Percentiles rank a stretch among this genome's conserved stretches.
These are phyloP conservation scores for Hevea brasiliensis DNA, from an alignment of 345 rosid species.

Conservation along the genomic window DNA sequence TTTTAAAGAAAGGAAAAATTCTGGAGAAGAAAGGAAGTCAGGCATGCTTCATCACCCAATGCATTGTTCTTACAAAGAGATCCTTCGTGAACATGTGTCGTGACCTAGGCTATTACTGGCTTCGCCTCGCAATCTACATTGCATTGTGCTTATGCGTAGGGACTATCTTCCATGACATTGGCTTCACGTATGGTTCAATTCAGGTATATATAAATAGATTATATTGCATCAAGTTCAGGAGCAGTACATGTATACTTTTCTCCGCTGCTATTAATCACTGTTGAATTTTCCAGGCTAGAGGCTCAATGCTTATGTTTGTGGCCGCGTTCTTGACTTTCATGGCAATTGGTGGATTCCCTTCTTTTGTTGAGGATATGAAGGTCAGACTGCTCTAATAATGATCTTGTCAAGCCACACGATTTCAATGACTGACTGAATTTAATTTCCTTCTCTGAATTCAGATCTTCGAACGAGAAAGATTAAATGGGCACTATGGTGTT, in stretches of 20 bases:
- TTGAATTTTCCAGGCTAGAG: slow-evolving; percentile 39
- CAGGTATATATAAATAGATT: slow-evolving; percentile 36
- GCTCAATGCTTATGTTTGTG: slow-evolving; percentile 47
- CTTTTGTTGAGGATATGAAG: slow-evolving; percentile 54
- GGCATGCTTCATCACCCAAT: slow-evolving; percentile 41
- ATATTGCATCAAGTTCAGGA: too few relatives aligned
- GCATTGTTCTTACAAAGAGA: slow-evolving; percentile 39
- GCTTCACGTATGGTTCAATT: slow-evolving; percentile 47
- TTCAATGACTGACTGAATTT: neutral
- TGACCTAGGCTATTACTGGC: slow-evolving; percentile 65
- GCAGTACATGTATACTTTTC: neutral
- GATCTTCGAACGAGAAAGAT: slow-evolving; percentile 53
- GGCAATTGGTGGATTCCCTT: slow-evolving; percentile 60
- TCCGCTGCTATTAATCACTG: too few relatives aligned
- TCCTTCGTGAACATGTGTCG: slow-evolving; percentile 64
- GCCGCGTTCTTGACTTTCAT: slow-evolving; percentile 51
- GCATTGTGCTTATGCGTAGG: slow-evolving; percentile 53
- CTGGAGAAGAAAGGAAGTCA: slow-evolving; percentile 38
- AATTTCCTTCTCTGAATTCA: neutral
- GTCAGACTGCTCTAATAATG: neutral
- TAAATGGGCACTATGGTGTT: slow-evolving; percentile 55
- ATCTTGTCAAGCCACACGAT: neutral
- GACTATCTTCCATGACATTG: slow-evolving; percentile 40
- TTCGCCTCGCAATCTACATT: slow-evolving; percentile 51
- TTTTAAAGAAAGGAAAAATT: slow-evolving; percentile 25